These are phyloP conservation scores for Drechslera avenae DNA, from an alignment of 2,329 filamentous ascomycete genomes.

Conservation along the genomic window DNA sequence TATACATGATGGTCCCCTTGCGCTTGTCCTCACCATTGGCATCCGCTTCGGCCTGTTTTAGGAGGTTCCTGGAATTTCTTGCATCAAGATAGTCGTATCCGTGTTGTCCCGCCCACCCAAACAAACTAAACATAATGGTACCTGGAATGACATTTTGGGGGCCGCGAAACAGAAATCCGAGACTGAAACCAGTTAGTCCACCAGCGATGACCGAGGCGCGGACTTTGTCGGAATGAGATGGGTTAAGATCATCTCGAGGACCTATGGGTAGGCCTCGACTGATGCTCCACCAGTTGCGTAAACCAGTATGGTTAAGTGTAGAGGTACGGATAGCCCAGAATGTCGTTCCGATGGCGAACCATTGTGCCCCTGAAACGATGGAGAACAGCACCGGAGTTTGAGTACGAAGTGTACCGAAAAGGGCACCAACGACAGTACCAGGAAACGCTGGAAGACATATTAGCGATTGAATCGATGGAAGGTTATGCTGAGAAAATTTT, in stretches of 20 bases:
- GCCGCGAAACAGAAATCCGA: conserved; percentile 61
- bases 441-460: conserved; percentile 58
- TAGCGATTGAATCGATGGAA: conserved; percentile 7
- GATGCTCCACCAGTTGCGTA: conserved; percentile 38
- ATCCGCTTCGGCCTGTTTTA: conserved; percentile 43
- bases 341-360: conserved; percentile 75
- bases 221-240: conserved; percentile 64
- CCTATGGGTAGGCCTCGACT: conserved; percentile 34
- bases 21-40: conserved; percentile 34
- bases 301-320: conserved; percentile 44
- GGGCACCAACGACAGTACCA: conserved; percentile 63
- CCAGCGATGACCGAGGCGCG: conserved; percentile 74
- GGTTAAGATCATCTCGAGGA: conserved; percentile 47
- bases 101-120: conserved; percentile 63
- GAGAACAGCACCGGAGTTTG: conserved; percentile 72
- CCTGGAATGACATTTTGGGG: conserved; percentile 57
- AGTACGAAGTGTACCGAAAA: conserved; percentile 62
- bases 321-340: conserved; percentile 69
- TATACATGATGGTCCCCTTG: conserved; percentile 54
- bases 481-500: too few relatives aligned
- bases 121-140: conserved; percentile 62
- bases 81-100: conserved; percentile 60
- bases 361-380: conserved; percentile 74
- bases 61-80: conserved; percentile 47
- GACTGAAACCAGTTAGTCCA: conserved; percentile 62